Conservation (phyloP, 176 grass and related monocot species). For the Alopecurus myosuroides region DNA sequence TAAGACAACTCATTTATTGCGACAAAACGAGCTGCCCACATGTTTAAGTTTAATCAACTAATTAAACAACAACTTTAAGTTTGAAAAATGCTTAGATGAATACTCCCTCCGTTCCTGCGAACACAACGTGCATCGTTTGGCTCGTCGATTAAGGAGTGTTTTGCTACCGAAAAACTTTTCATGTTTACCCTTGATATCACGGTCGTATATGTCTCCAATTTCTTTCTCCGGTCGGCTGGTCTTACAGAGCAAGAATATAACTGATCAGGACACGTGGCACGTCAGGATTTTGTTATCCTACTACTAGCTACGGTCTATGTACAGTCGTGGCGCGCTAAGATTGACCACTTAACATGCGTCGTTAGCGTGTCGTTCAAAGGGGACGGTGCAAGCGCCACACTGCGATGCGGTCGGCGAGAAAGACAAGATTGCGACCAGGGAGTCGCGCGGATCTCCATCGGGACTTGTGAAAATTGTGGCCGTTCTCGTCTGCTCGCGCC, state of each 20-base stretch:
- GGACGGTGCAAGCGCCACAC: not conserved
- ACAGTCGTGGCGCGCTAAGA: not conserved
- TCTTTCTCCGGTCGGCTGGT: no score
- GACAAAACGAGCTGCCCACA: no score
- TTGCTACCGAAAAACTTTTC: no score
- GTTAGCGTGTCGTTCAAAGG: not conserved
- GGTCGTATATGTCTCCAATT: no score
- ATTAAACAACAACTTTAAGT: not conserved
- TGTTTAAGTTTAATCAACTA: no score
- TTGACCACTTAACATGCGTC: not conserved
- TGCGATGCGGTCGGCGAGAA: slow-evolving; percentile 3
- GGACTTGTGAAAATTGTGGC: not conserved
- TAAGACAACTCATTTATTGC: no score
- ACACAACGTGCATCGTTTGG: no score
- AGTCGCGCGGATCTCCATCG: not conserved
- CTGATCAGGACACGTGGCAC: not conserved
- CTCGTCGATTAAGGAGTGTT: no score
- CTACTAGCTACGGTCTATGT: not conserved
- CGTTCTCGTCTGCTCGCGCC: not conserved
- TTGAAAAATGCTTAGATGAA: not conserved
- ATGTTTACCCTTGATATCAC: no score
- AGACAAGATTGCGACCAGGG: slow-evolving; percentile 22
- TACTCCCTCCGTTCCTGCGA: no score
- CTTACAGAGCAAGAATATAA: not conserved
- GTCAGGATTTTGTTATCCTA: not conserved